Conservation (phyloP, 169 alveolate genomes). For the Cryptosporidium parvum region DNA sequence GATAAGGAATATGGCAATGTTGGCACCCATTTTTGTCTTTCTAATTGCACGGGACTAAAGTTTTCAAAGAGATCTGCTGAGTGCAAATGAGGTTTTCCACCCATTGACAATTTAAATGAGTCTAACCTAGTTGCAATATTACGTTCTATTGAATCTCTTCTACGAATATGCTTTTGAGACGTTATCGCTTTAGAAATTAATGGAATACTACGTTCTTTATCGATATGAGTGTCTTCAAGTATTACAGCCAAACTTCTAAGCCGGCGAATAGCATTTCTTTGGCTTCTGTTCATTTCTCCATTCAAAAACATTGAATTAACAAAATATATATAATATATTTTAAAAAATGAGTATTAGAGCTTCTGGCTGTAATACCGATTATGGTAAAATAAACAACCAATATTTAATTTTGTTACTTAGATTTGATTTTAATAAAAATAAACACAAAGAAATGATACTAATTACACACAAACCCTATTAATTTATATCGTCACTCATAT, state of each 20-base stretch:
- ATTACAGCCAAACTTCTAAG: slow-evolving; percentile 74
- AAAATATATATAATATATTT: background rate
- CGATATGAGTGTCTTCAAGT: slow-evolving; percentile 74
- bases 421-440: background rate
- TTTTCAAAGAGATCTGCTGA: slow-evolving; percentile 82
- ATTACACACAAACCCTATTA: slow-evolving; percentile 21
- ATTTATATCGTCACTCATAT: slow-evolving; percentile 22
- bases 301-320: slow-evolving; percentile 19
- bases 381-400: slow-evolving; percentile 5
- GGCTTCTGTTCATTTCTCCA: slow-evolving; percentile 44
- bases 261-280: slow-evolving; percentile 63
- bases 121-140: slow-evolving; percentile 54
- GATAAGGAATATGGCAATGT: slow-evolving; percentile 79
- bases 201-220: slow-evolving; percentile 36
- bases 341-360: background rate
- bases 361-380: slow-evolving; percentile 10
- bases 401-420: background rate
- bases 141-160: slow-evolving; percentile 48
- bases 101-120: slow-evolving; percentile 67
- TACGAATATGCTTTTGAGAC: slow-evolving; percentile 31
- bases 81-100: slow-evolving; percentile 80
- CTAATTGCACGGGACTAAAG: slow-evolving; percentile 82
- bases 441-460: background rate
- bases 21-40: slow-evolving; percentile 79
- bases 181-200: background rate